phyloP scores from a whole-genome alignment of 208 protist genomes.

The Willaertia magna region DNA sequence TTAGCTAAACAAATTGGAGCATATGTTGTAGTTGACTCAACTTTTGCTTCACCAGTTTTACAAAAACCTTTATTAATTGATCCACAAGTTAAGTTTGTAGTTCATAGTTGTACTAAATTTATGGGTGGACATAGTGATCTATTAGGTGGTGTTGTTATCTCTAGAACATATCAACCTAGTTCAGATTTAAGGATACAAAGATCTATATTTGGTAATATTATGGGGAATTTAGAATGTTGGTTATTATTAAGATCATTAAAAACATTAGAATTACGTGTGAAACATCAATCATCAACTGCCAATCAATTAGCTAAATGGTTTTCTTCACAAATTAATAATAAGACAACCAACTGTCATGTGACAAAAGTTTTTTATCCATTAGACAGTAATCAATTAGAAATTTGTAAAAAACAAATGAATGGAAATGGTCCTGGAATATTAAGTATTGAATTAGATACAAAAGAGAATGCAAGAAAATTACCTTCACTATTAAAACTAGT shows the following conservation, averaged over 20 bases:
- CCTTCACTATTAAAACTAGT: conserved; percentile 15
- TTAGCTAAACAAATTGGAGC: background rate
- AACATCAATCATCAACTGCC: background rate
- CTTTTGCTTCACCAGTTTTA: conserved; percentile 32
- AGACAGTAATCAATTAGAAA: background rate
- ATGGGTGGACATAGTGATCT: conserved; percentile 30
- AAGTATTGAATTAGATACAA: conserved; percentile 18
- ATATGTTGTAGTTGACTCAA: conserved; percentile 15
- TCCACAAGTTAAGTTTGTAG: conserved; percentile 39
- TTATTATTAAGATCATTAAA: conserved; percentile 13
- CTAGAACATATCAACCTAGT: background rate
- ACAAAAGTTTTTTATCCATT: background rate
- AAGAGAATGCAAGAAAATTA: conserved; percentile 17
- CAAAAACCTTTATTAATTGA: conserved; percentile 26
- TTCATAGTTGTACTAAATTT: conserved; percentile 42
- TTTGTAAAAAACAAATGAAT: background rate
- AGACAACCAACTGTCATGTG: background rate
- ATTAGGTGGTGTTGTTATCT: background rate
- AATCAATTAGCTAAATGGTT: background rate
- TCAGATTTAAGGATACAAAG: background rate
- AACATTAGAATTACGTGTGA: conserved; percentile 3
- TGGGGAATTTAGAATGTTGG: conserved; percentile 10
- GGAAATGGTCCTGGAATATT: conserved; percentile 17
- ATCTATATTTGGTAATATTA: background rate
- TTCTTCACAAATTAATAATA: background rate